These are phyloP conservation scores for Sclerotinia minor DNA, from an alignment of 2,329 filamentous ascomycete genomes.

Conservation along the genomic window DNA sequence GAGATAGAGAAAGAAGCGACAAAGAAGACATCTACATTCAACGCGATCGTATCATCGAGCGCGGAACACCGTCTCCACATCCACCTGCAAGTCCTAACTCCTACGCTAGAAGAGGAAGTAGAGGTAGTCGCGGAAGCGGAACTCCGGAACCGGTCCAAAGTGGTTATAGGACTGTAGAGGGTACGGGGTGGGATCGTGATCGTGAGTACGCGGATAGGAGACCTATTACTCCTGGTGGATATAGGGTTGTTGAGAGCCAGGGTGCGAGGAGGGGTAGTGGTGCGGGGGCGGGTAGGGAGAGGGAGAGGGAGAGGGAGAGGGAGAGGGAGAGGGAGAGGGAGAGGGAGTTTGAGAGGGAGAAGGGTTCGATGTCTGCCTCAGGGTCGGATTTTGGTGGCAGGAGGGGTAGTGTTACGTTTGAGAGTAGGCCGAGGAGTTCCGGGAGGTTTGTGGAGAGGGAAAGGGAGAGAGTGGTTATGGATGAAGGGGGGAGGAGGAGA, in stretches of 20 bases:
- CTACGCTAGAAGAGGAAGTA: not conserved
- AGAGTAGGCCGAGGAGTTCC: not conserved
- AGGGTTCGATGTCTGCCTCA: not conserved
- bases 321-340: conserved; percentile 4
- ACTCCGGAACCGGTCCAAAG: not conserved
- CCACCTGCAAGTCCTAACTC: conserved; percentile 4
- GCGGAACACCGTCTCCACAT: conserved; percentile 7
- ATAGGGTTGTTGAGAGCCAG: conserved; percentile 12
- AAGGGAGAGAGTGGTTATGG: conserved; percentile 8
- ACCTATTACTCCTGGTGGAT: conserved; percentile 4
- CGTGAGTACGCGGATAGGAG: not conserved
- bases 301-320: conserved; percentile 6
- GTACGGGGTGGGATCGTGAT: conserved; percentile 2
- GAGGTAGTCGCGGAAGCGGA: not conserved
- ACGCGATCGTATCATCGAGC: conserved; percentile 16
- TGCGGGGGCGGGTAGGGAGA: not conserved
- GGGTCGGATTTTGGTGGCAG: not conserved
- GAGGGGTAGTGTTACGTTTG: conserved; percentile 1
- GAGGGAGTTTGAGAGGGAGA: conserved; percentile 8
- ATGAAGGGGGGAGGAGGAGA: conserved; percentile 18
- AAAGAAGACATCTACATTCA: conserved; percentile 18
- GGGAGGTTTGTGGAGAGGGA: conserved; percentile 16
- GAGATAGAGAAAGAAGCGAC: not conserved
- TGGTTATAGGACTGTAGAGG: conserved; percentile 9
- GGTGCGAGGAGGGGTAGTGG: conserved; percentile 2